phyloP scores from a whole-genome alignment of 176 grass and related monocot genomes.

The Thinopyrum elongatum region DNA sequence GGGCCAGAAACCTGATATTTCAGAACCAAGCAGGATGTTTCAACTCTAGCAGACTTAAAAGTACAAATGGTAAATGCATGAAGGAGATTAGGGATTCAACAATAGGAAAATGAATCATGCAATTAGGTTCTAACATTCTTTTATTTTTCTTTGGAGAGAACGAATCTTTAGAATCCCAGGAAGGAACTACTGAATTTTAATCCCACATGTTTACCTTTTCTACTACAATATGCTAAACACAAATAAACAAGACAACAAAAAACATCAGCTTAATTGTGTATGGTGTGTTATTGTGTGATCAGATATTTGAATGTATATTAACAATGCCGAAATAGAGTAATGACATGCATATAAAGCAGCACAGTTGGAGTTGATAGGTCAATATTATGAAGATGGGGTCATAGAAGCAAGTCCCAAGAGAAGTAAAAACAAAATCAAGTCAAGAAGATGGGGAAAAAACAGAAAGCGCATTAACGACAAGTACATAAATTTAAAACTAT shows the following conservation, averaged over 20 bases:
- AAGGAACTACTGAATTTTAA: not conserved
- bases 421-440: constrained; percentile 6
- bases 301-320: not conserved
- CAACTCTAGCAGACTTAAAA: not conserved
- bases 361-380: not conserved
- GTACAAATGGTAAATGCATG: not conserved
- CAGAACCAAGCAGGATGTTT: not conserved
- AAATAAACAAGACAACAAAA: no score
- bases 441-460: not conserved
- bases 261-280: not conserved
- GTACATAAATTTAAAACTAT: constrained; percentile 10
- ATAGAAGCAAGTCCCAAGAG: not conserved
- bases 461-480: not conserved
- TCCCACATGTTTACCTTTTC: not conserved
- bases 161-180: not conserved
- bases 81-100: not conserved
- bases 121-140: not conserved
- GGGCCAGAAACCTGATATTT: not conserved
- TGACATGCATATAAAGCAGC: constrained; percentile 9
- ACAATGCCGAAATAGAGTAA: not conserved
- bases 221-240: no score
- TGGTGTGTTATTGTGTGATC: not conserved
- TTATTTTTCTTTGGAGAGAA: not conserved
- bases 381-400: not conserved
- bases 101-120: not conserved